Base-by-base conservation (phyloP, 176 grass and related monocot species). In the Echinochloa phyllopogon region DNA sequence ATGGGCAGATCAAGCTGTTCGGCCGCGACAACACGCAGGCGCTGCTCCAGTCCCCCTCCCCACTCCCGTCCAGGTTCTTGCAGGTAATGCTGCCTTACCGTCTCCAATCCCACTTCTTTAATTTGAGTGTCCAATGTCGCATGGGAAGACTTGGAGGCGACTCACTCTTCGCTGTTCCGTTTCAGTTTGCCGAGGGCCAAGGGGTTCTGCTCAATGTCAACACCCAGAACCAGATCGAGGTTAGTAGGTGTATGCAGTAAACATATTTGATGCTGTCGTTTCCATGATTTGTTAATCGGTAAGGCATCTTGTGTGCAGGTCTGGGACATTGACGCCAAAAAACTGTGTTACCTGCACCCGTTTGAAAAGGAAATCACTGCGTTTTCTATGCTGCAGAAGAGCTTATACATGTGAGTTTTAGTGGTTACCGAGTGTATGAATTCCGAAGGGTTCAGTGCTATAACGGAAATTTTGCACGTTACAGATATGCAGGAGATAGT, bases 1-100 rank as follows among this genome's bases (percentile, higher is more conserved):
- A 94, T 84, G 96, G 93, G 24, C 87, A 92, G 74, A 92, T 96
- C 90, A 99, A 99, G 88, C 79, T 96, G 39, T 87, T 99, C 44
- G 96, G 93, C 79, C 92, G 88, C 55, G 93, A 96, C 87, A 96
- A 99, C 82, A 91, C 91, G 58, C 96, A 99, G 94, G 89, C 84
- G 69, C 88, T 99, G 36, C 93, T 96, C 72, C 96, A 92, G 49
- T 99, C 86, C 1, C 85, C 87, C 15, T 81, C 69, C 17, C 89
- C 85, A 0, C 11, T 49, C 63, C 83, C 86, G 18, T 85, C 85
- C 77, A 96, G 88, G 89, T 96, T 96, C 75, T 15, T 96, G 78
- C 89, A 75, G 93, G 96, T 96, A 68, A 45, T 25, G 7, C 52
- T 1, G 43, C 39, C 6, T 68, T 23, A 17, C 52, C 7, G 8